A percentile compares a stretch with the other conserved stretches of the same genome.
Conservation (phyloP, 768 basidiomycete species). For the Pisolithus microcarpus region DNA sequence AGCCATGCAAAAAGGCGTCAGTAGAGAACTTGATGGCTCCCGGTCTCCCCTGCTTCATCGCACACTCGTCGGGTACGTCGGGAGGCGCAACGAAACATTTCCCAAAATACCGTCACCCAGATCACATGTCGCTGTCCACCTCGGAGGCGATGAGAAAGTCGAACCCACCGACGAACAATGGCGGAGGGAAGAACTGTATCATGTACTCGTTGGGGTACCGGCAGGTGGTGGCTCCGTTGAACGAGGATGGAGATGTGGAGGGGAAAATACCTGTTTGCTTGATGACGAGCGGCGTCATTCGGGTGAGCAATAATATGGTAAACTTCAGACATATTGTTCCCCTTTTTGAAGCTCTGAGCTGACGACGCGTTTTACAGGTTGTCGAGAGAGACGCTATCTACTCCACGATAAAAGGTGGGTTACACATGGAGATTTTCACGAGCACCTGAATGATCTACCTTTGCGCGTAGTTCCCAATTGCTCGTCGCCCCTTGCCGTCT, state of each 20-base stretch:
- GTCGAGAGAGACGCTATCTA: slow-evolving; percentile 9
- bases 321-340: background rate
- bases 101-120: slow-evolving; percentile 16
- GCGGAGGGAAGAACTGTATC: slow-evolving; percentile 13
- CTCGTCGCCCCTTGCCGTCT: slow-evolving; percentile 12
- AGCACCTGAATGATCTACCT: no score
- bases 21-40: slow-evolving; percentile 17
- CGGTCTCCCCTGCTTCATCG: slow-evolving; percentile 18
- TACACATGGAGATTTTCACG: no score
- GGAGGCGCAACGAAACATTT: slow-evolving; percentile 12
- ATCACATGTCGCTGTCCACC: slow-evolving; percentile 13
- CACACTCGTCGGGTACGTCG: slow-evolving; percentile 15
- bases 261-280: slow-evolving; percentile 10
- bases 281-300: slow-evolving; percentile 16
- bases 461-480: slow-evolving; percentile 7
- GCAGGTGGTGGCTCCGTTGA: slow-evolving; percentile 7
- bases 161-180: background rate
- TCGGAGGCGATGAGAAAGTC: slow-evolving; percentile 9
- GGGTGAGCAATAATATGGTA: slow-evolving; percentile 17
- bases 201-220: slow-evolving; percentile 15
- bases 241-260: slow-evolving; percentile 7
- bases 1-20: slow-evolving; percentile 12
- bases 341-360: background rate
- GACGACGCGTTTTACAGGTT: slow-evolving; percentile 5
- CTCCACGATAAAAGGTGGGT: slow-evolving; percentile 5